These are phyloP conservation scores for Apiospora arundinis DNA, from an alignment of 2,329 filamentous ascomycete genomes.

Conservation along the genomic window DNA sequence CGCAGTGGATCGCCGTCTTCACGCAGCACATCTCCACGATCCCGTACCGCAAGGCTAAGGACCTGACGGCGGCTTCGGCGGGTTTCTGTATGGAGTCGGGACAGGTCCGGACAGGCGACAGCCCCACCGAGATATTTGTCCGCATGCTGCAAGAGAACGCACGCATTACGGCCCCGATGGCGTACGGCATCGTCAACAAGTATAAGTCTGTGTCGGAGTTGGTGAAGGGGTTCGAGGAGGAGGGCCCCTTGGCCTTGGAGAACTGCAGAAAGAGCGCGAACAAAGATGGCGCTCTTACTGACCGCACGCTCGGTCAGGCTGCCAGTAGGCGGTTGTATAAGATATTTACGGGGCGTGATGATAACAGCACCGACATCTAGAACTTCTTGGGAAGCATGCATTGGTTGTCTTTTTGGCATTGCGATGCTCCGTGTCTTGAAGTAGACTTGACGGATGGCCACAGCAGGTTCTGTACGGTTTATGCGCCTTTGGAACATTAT, in stretches of 20 bases:
- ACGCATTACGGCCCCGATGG: slow-evolving; percentile 74
- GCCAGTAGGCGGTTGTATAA: slow-evolving; percentile 65
- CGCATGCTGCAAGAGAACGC: slow-evolving; percentile 79
- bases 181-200: slow-evolving; percentile 69
- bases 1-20: slow-evolving; percentile 74
- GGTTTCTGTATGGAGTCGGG: slow-evolving; percentile 82
- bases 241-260: slow-evolving; percentile 68
- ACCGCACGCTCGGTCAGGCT: slow-evolving; percentile 61
- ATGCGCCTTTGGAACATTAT: not conserved
- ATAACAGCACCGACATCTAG: slow-evolving; percentile 61
- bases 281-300: slow-evolving; percentile 61
- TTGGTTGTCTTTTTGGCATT: not conserved
- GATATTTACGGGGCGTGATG: slow-evolving; percentile 64
- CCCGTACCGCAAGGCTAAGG: slow-evolving; percentile 68
- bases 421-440: not conserved
- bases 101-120: slow-evolving; percentile 74
- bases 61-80: slow-evolving; percentile 57
- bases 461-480: not conserved
- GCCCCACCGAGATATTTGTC: slow-evolving; percentile 69
- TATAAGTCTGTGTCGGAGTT: slow-evolving; percentile 65
- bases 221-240: slow-evolving; percentile 61
- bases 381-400: not conserved
- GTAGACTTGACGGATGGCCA: not conserved
- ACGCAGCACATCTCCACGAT: slow-evolving; percentile 81
- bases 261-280: slow-evolving; percentile 64